These are phyloP conservation scores for Chaetomium tenue DNA, from an alignment of 495 filamentous ascomycete species.

Conservation along the genomic window DNA sequence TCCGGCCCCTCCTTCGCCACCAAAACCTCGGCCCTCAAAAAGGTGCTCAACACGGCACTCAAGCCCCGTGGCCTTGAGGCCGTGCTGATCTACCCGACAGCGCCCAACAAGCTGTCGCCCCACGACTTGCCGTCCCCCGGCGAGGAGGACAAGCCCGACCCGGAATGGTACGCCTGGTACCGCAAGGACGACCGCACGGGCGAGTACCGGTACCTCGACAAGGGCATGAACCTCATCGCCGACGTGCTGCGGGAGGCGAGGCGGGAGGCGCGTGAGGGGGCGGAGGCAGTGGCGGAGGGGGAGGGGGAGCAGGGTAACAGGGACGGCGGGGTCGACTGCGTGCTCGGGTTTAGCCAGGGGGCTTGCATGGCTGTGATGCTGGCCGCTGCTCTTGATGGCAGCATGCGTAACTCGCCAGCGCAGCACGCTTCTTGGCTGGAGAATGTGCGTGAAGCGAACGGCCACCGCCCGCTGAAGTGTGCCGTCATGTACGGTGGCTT, in stretches of 20 bases:
- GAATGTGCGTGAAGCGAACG: conserved; percentile 44
- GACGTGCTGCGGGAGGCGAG: conserved; percentile 43
- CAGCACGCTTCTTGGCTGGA: conserved; percentile 32
- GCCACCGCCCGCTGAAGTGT: conserved; percentile 68
- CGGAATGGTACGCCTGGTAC: conserved; percentile 84
- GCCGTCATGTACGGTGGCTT: conserved; percentile 80
- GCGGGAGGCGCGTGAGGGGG: conserved; percentile 30
- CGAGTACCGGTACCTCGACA: conserved; percentile 63
- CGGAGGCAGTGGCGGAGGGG: no score
- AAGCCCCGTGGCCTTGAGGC: conserved; percentile 54
- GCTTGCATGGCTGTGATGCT: conserved; percentile 60
- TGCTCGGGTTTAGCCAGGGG: conserved; percentile 76
- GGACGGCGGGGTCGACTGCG: conserved; percentile 50
- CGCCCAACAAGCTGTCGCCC: conserved; percentile 52
- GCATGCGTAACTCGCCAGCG: conserved; percentile 44
- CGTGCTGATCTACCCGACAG: conserved; percentile 63
- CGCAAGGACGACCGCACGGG: conserved; percentile 57
- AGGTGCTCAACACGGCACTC: conserved; percentile 72
- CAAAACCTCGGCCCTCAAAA: conserved; percentile 85
- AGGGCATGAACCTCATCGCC: conserved; percentile 61
- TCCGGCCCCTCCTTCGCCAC: conserved; percentile 80
- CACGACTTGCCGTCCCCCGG: no score
- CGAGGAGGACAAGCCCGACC: conserved; percentile 21
- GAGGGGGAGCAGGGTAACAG: conserved; percentile 52
- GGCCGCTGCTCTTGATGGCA: conserved; percentile 66